A percentile compares a stretch with the other conserved stretches of the same genome.
phyloP scores from a whole-genome alignment of 352 stramenopile species.

The Discostella stelligera region DNA sequence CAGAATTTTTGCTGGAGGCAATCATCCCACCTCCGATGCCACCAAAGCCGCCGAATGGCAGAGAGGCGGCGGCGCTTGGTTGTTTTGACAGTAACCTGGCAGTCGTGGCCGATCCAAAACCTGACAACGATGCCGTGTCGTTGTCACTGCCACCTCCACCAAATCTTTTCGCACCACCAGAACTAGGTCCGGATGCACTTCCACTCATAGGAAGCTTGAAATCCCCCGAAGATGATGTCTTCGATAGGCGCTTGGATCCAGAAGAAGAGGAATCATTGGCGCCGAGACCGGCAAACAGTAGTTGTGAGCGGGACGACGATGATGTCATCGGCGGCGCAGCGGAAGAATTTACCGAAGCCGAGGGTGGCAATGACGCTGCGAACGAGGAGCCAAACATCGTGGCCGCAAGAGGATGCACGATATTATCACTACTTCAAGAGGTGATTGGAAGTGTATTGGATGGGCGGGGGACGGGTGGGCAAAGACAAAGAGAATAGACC shows the following conservation, averaged over 20 bases:
- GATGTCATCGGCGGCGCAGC: no score
- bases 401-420: background rate
- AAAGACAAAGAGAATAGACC: no score
- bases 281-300: background rate
- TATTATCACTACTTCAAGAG: background rate
- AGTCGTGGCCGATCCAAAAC: background rate
- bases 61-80: background rate
- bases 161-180: background rate
- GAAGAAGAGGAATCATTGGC: background rate
- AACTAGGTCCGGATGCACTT: background rate
- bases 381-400: constrained; percentile 42
- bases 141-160: no score
- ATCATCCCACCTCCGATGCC: background rate
- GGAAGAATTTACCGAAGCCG: background rate
- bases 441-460: background rate
- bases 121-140: background rate
- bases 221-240: background rate
- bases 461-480: background rate
- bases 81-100: background rate
- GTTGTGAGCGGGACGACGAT: background rate
- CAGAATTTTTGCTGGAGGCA: background rate
- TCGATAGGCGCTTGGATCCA: no score
- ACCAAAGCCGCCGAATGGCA: constrained; percentile 5
- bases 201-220: background rate
- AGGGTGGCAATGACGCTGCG: constrained; percentile 10